Conservation (phyloP, 2,329 filamentous ascomycete species). For the Colletotrichum sp. region DNA sequence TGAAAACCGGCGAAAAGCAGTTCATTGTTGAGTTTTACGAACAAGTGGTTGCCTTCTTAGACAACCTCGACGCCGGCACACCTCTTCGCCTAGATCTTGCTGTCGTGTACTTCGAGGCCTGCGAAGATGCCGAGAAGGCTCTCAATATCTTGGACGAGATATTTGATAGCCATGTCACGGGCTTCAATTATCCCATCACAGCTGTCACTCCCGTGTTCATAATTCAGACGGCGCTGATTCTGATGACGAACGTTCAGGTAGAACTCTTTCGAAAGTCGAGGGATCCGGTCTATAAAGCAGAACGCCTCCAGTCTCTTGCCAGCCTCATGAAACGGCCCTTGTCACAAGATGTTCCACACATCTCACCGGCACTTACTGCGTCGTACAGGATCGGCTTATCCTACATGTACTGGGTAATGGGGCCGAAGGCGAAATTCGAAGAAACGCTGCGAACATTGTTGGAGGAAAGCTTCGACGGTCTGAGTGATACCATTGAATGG, state of each 20-base stretch:
- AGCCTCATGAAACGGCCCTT: not conserved
- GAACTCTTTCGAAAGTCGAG: not conserved
- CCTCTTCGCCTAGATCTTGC: not conserved
- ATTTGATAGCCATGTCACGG: not conserved
- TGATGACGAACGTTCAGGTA: not conserved
- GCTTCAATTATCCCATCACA: not conserved
- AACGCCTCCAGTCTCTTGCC: not conserved
- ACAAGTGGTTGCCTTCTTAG: not conserved
- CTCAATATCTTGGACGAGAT: not conserved
- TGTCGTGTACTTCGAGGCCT: not conserved
- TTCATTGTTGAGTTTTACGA: not conserved
- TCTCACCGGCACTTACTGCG: fast-evolving
- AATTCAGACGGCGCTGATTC: no score
- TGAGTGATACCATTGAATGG: not conserved
- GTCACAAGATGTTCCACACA: not conserved
- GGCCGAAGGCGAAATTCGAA: not conserved
- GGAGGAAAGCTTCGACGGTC: not conserved
- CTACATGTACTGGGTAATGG: not conserved
- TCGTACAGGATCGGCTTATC: not conserved
- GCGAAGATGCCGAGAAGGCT: not conserved
- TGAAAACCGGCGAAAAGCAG: not conserved
- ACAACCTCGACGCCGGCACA: not conserved
- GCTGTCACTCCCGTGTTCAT: not conserved
- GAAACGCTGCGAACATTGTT: not conserved
- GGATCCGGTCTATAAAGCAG: not conserved